phyloP scores from a whole-genome alignment of 768 basidiomycete species.

The Candolleomyces efflorescens region DNA sequence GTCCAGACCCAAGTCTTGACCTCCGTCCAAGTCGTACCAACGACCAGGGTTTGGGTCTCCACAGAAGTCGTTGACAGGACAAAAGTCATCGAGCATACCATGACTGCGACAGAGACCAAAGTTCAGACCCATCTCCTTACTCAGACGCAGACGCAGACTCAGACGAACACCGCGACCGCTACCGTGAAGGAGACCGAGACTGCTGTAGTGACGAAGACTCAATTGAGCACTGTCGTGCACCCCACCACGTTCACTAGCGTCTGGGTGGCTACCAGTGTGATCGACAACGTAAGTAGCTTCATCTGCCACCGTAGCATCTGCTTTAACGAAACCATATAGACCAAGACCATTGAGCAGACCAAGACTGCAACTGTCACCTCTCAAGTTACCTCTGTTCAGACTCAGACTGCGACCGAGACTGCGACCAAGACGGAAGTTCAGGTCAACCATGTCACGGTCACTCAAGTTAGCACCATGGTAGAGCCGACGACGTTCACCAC shows the following conservation, averaged over 20 bases:
- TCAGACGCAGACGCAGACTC: conserved; percentile 39
- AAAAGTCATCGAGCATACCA: conserved; percentile 50
- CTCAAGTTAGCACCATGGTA: conserved; percentile 45
- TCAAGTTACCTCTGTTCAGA: conserved; percentile 42
- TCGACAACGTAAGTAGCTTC: conserved; percentile 49
- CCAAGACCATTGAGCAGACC: conserved; percentile 52
- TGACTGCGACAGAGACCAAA: conserved; percentile 60
- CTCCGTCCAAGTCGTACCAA: conserved; percentile 52
- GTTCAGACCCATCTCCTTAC: conserved; percentile 56
- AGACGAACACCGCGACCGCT: conserved; percentile 44
- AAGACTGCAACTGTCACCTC: conserved; percentile 47
- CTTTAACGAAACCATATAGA: conserved; percentile 28
- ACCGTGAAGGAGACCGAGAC: conserved; percentile 52
- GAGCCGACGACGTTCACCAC: conserved; percentile 57
- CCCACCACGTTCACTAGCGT: conserved; percentile 55
- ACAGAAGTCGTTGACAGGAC: conserved; percentile 61
- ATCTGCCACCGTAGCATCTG: neutral
- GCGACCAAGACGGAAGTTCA: conserved; percentile 50
- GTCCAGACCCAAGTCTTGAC: conserved; percentile 41
- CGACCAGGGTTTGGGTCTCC: conserved; percentile 63
- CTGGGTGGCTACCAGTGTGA: conserved; percentile 51
- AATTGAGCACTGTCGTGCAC: conserved; percentile 45
- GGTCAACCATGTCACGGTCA: conserved; percentile 52
- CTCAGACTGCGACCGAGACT: conserved; percentile 30
- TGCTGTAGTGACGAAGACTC: conserved; percentile 51